Conservation (phyloP, 176 grass and related monocot genomes). For the Bothriochloa decipiens region DNA sequence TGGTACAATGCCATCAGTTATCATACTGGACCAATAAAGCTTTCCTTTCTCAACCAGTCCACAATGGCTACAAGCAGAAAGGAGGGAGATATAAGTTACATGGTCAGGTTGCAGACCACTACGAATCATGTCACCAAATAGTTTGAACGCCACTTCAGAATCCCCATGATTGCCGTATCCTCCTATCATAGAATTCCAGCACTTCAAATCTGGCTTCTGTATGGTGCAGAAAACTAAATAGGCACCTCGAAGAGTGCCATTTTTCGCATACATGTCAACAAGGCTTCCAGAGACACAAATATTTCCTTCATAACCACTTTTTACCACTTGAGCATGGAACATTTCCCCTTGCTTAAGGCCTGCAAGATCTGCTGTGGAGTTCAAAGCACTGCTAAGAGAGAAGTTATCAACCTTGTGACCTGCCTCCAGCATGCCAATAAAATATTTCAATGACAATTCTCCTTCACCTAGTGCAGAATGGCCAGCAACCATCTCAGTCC, state of each 20-base stretch:
- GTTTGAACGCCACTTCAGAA: slow-evolving; percentile 73
- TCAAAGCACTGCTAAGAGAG: slow-evolving; percentile 88
- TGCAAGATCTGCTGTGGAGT: slow-evolving; percentile 61
- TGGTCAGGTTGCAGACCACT: slow-evolving; percentile 63
- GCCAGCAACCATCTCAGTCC: slow-evolving; percentile 95
- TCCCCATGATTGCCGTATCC: slow-evolving; percentile 72
- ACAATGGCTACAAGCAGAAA: slow-evolving; percentile 81
- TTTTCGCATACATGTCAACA: slow-evolving; percentile 89
- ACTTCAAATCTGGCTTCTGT: slow-evolving; percentile 74
- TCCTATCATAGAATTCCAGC: slow-evolving; percentile 93
- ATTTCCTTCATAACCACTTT: slow-evolving; percentile 66
- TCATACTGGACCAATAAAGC: slow-evolving; percentile 91
- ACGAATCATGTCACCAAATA: slow-evolving; percentile 77
- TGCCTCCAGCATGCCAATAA: slow-evolving; percentile 61
- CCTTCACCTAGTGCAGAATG: slow-evolving; percentile 68
- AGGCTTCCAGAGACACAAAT: slow-evolving; percentile 82
- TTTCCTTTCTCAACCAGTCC: slow-evolving; percentile 73
- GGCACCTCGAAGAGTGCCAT: slow-evolving; percentile 60
- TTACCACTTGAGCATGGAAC: slow-evolving; percentile 73
- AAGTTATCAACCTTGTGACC: slow-evolving; percentile 83
- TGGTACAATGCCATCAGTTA: slow-evolving; percentile 66
- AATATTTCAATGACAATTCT: slow-evolving; percentile 77
- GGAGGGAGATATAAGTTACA: slow-evolving; percentile 86
- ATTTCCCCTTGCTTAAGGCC: slow-evolving; percentile 81
- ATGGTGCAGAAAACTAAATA: slow-evolving; percentile 56